Conservation (phyloP, 108 stramenopile species). For the Aureococcus anophagefferens region DNA sequence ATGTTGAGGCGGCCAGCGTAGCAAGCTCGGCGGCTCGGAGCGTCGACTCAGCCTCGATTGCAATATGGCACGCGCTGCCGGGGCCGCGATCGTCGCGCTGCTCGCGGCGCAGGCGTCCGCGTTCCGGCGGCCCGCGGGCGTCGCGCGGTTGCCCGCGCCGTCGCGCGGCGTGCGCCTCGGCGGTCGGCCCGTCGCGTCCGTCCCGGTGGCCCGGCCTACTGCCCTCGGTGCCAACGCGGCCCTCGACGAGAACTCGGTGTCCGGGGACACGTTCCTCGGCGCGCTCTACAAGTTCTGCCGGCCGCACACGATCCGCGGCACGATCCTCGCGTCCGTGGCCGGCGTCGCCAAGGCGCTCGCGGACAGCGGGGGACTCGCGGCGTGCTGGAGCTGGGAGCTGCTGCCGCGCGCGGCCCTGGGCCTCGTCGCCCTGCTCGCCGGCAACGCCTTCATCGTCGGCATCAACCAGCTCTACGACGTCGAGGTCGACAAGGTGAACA, state of each 20-base stretch:
- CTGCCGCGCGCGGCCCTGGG: conserved; percentile 73
- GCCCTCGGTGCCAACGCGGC: too few species aligned
- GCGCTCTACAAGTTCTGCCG: conserved; percentile 91
- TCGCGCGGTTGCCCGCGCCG: too few species aligned
- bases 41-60: too few species aligned
- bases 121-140: too few species aligned
- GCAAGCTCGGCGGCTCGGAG: too few species aligned
- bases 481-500: conserved; percentile 87
- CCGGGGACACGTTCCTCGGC: conserved; percentile 14
- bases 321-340: conserved; percentile 79
- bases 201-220: too few species aligned
- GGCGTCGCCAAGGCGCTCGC: conserved; percentile 76
- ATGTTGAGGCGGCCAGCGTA: too few species aligned
- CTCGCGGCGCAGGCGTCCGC: too few species aligned
- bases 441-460: conserved; percentile 92
- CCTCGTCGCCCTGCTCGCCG: conserved; percentile 73
- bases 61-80: too few species aligned
- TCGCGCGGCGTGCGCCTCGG: too few species aligned
- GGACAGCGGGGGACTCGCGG: conserved; percentile 62
- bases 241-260: not conserved
- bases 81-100: too few species aligned
- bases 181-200: too few species aligned
- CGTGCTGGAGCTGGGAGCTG: conserved; percentile 54
- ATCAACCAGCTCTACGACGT: conserved; percentile 94
- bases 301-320: conserved; percentile 91